Evolutionary conservation across 2,329 filamentous ascomycete genomes (phyloP), one percentile per base, ranked within the genome.

Genomic region (Penicillium sp.): DNA sequence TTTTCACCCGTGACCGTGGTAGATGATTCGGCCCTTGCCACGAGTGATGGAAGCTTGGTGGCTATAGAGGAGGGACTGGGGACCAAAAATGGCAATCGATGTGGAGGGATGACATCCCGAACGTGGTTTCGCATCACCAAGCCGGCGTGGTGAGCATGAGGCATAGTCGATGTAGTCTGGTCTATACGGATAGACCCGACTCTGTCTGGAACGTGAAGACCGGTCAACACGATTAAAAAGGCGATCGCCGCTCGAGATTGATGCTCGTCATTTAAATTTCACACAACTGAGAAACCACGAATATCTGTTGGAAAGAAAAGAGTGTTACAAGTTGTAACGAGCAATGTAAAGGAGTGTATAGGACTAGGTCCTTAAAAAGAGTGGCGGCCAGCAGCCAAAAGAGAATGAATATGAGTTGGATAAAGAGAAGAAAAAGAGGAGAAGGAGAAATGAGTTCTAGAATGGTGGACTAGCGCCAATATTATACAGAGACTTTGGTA

Each of bases 1-100:
- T 86, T 89, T 64, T 88, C 83, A 68, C 70, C 67, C 53, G 67
- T 67, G 7, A 65, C 56, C 34, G 59, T 56, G 14, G 48, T 47
- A 42, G 58, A 43, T 38, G 66, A 54, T 13, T 59, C 48, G 22
- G 68, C 62, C 67, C 67, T 64, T 55, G 59, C 68, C 32, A 72
- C 61, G n/a, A 74, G 54, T 2, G 69, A 62, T 6, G 72, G 66
- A 22, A 59, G 50, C 20, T 59, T 55, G 13, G 64, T 34, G 16
- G 55, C 44, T 31, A 54, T 29, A n/a, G 48, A 20, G 31, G 58
- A 55, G 39, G 53, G 9, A 10, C 51, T 57, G 7, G 62, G 58
- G 10, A 66, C 57, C 26, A 69, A 44, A 37, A 65, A 55, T 37
- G 68, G 66, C 14, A 68, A 48, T 55, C 60, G 62, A 45, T 69